Conservation (phyloP, 768 basidiomycete genomes). For the Tulasnella sp. region DNA sequence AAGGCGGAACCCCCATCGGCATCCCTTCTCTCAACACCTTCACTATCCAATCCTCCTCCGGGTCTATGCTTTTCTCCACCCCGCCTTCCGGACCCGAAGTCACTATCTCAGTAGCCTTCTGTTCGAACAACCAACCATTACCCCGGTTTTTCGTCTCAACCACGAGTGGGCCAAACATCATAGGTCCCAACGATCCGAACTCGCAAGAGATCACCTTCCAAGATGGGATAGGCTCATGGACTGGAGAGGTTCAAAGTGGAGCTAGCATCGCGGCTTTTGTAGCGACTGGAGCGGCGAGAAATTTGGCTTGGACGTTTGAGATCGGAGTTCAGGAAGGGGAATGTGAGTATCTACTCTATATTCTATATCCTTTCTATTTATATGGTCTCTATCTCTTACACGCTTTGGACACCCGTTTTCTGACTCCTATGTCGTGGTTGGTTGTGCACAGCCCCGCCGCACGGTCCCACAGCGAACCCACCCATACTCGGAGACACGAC, state of each 20-base stretch:
- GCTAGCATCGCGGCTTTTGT: conserved; percentile 51
- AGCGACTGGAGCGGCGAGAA: conserved; percentile 20
- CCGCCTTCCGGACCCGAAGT: conserved; percentile 33
- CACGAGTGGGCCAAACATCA: conserved; percentile 30
- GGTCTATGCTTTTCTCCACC: conserved; percentile 33
- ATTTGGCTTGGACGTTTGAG: conserved; percentile 49
- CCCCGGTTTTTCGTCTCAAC: conserved; percentile 53
- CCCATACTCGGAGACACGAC: conserved; percentile 74
- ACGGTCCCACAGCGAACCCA: conserved; percentile 41
- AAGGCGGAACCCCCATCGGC: conserved; percentile 9
- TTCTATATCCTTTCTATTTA: conserved; percentile 14
- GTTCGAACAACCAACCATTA: conserved; percentile 30
- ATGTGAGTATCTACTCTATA: conserved; percentile 30
- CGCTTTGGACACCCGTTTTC: too few species aligned
- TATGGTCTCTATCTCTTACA: too few species aligned
- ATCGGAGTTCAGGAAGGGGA: conserved; percentile 52
- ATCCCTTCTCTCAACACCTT: conserved; percentile 21
- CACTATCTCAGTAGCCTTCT: conserved; percentile 39
- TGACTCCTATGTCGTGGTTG: neutral
- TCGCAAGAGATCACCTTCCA: conserved; percentile 41
- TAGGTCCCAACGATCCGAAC: conserved; percentile 37
- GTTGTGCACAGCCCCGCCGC: conserved; percentile 45
- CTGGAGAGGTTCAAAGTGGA: conserved; percentile 44
- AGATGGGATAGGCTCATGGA: conserved; percentile 53
- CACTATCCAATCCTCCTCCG: neutral